Conservation (phyloP, 2,329 filamentous ascomycete species). For the Aureobasidium zeae region DNA sequence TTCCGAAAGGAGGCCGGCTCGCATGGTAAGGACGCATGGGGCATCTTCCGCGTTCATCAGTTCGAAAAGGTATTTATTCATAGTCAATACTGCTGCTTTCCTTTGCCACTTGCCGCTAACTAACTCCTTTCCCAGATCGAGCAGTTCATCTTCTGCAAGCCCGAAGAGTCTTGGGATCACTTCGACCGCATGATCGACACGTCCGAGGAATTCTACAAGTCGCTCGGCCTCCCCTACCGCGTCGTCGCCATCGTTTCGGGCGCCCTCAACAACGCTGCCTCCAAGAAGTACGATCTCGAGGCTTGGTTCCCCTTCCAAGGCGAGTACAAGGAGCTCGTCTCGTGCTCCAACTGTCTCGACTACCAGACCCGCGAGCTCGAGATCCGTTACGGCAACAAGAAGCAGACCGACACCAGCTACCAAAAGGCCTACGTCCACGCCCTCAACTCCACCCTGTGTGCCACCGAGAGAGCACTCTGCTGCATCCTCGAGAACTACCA, state of each 20-base stretch:
- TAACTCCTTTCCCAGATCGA: constrained; percentile 42
- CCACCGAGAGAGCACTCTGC: constrained; percentile 85
- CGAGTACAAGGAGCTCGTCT: constrained; percentile 97
- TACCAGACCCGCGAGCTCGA: constrained; percentile 93
- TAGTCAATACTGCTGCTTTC: too few relatives aligned
- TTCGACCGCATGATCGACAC: constrained; percentile 88
- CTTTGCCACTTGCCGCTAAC: not conserved
- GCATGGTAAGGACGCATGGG: constrained; percentile 91
- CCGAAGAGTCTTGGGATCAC: constrained; percentile 83
- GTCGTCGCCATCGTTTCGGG: constrained; percentile 94
- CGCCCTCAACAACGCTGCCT: constrained; percentile 76
- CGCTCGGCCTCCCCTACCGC: constrained; percentile 78
- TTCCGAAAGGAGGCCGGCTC: constrained; percentile 93
- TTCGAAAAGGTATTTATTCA: constrained; percentile 73
- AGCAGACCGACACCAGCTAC: constrained; percentile 59
- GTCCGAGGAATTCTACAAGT: constrained; percentile 93
- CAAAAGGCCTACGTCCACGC: constrained; percentile 94
- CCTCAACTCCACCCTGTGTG: constrained; percentile 80
- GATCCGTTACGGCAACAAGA: constrained; percentile 84
- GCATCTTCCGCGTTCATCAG: constrained; percentile 94
- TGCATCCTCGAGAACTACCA: constrained; percentile 97
- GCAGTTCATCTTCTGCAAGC: constrained; percentile 72
- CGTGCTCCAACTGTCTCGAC: constrained; percentile 95
- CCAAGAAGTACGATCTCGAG: constrained; percentile 94
- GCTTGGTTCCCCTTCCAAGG: constrained; percentile 94